Percentiles rank a stretch among this genome's conserved stretches.
Evolutionary conservation across 2,329 filamentous ascomycete genomes (phyloP).

Genomic region (Didymella sp.): DNA sequence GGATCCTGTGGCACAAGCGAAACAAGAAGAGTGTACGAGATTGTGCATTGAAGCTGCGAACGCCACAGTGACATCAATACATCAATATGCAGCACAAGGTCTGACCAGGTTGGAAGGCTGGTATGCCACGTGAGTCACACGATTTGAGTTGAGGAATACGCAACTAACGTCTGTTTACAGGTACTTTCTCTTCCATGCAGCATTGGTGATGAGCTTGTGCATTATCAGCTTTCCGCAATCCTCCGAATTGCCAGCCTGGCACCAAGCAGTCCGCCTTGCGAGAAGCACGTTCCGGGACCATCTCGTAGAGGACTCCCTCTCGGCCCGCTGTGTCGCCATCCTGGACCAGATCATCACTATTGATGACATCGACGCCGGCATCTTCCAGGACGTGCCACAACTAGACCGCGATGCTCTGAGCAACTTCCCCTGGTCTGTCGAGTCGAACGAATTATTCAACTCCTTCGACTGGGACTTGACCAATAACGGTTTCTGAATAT

Average conservation of each 20-base stretch:
- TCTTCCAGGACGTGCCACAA: constrained; percentile 28
- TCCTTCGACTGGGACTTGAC: constrained; percentile 38
- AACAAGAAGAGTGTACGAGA: constrained; percentile 33
- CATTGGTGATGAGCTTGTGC: constrained; percentile 33
- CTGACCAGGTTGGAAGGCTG: constrained; percentile 34
- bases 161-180: constrained; percentile 14
- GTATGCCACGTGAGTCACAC: constrained; percentile 35
- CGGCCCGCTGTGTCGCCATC: constrained; percentile 36
- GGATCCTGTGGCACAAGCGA: constrained; percentile 24
- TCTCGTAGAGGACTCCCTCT: constrained; percentile 32
- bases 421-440: constrained; percentile 35
- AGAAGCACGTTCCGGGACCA: constrained; percentile 31
- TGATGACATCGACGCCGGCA: constrained; percentile 24
- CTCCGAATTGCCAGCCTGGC: constrained; percentile 24
- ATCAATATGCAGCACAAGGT: constrained; percentile 30
- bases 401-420: constrained; percentile 31
- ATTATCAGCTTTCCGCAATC: constrained; percentile 36
- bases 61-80: constrained; percentile 32
- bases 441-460: constrained; percentile 35
- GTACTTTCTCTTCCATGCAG: constrained; percentile 37
- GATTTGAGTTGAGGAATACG: not conserved
- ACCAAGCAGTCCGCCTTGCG: constrained; percentile 32
- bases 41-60: constrained; percentile 37
- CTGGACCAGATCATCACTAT: constrained; percentile 34
- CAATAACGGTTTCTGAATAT: constrained; percentile 23